A percentile compares a stretch with the other conserved stretches of the same genome.
These are phyloP conservation scores for Raffaelea ambrosiae DNA, from an alignment of 2,329 filamentous ascomycete species.

Conservation along the genomic window DNA sequence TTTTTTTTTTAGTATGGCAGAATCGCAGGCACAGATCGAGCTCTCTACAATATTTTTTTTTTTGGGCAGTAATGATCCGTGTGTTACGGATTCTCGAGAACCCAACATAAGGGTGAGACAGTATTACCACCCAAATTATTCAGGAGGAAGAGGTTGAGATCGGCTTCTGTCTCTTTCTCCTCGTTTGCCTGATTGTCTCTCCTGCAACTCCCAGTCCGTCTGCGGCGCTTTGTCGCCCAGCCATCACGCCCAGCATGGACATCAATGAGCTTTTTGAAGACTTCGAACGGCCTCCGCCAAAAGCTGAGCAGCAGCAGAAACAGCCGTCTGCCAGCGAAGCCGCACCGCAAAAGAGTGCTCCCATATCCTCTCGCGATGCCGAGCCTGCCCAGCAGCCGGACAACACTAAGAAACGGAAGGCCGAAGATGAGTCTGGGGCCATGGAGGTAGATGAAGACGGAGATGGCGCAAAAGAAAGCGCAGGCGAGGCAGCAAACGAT, in stretches of 20 bases:
- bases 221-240: too few species aligned
- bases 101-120: too few species aligned
- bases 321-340: constrained; percentile 26
- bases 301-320: constrained; percentile 27
- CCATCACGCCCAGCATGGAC: constrained; percentile 7
- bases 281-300: constrained; percentile 58
- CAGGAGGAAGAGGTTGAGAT: too few species aligned
- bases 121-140: too few species aligned
- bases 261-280: constrained; percentile 81
- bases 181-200: too few species aligned
- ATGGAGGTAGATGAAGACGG: background rate
- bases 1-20: background rate
- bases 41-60: too few species aligned
- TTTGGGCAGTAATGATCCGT: too few species aligned
- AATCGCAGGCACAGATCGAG: too few species aligned
- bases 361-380: too few species aligned
- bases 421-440: constrained; percentile 50
- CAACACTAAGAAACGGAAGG: constrained; percentile 58
- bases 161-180: background rate
- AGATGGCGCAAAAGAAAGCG: constrained; percentile 15
- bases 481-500: constrained; percentile 20
- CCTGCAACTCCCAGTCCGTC: too few species aligned
- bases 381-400: background rate
- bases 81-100: too few species aligned
- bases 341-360: background rate